phyloP scores from a whole-genome alignment of 1,284 basidiomycete genomes.

The Leccinum griseonigrum region DNA sequence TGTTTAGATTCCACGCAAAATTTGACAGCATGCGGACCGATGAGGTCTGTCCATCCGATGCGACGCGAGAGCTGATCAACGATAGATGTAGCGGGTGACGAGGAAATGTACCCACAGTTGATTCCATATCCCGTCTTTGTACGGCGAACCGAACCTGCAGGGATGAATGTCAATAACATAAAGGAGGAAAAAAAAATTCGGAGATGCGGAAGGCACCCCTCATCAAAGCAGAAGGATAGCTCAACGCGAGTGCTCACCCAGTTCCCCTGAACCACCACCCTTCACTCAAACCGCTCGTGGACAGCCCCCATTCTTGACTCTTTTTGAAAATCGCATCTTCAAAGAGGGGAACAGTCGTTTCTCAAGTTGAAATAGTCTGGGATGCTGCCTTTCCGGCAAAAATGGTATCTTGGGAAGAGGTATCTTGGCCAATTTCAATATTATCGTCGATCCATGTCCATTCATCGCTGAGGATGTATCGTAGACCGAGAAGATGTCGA shows the following conservation, averaged over 20 bases:
- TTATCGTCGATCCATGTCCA: conserved; percentile 30
- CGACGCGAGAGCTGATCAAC: not conserved
- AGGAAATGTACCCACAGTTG: conserved; percentile 62
- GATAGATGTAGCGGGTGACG: not conserved
- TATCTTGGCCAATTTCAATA: not conserved
- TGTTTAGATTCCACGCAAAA: conserved; percentile 95
- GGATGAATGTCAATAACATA: conserved; percentile 9
- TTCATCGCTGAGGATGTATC: conserved; percentile 54
- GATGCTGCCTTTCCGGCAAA: conserved; percentile 21
- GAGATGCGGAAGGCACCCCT: not conserved
- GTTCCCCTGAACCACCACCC: conserved; percentile 90
- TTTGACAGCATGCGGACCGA: conserved; percentile 80
- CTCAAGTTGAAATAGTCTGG: conserved; percentile 7
- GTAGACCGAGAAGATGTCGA: conserved; percentile 88
- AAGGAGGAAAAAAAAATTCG: not conserved
- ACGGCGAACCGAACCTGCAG: conserved; percentile 71
- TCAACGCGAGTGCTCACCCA: conserved; percentile 49
- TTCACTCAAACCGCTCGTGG: conserved; percentile 88
- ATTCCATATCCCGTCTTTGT: conserved; percentile 87
- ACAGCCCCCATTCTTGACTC: conserved; percentile 88
- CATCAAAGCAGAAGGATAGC: not conserved
- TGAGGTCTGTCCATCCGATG: conserved; percentile 59
- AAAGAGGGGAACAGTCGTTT: conserved; percentile 51
- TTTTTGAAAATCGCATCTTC: conserved; percentile 77
- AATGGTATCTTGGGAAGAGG: conserved; percentile 6